Conservation (phyloP, 1,139 yeast species). For the Suhomyces ambrosiae region DNA sequence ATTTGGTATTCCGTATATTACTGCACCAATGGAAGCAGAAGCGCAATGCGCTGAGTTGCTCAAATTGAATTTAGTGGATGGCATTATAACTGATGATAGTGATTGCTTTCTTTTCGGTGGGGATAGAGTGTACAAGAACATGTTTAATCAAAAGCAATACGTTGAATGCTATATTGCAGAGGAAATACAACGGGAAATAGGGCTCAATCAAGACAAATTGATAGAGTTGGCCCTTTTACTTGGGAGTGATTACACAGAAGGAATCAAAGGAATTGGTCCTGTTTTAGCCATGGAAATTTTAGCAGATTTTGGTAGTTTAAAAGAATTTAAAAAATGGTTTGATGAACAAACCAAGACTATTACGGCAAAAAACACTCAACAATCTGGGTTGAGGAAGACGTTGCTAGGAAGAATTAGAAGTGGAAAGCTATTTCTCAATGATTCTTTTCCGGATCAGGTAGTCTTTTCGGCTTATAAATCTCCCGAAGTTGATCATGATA, state of each 20-base stretch:
- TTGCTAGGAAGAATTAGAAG: conserved; percentile 58
- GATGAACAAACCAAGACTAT: conserved; percentile 30
- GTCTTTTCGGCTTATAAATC: conserved; percentile 72
- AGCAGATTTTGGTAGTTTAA: conserved; percentile 69
- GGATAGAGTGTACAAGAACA: conserved; percentile 77
- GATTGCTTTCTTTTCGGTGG: conserved; percentile 97
- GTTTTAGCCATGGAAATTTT: conserved; percentile 91
- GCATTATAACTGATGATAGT: conserved; percentile 95
- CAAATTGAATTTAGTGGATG: conserved; percentile 76
- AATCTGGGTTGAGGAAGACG: conserved; percentile 42
- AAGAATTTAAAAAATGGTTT: conserved; percentile 42
- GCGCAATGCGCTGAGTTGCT: conserved; percentile 91
- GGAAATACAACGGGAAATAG: conserved; percentile 65
- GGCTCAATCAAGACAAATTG: conserved; percentile 61
- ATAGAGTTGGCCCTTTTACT: conserved; percentile 79
- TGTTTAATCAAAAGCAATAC: conserved; percentile 91
- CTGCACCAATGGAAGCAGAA: conserved; percentile 98
- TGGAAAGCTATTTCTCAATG: conserved; percentile 64
- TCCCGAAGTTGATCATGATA: conserved; percentile 85
- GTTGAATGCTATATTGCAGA: conserved; percentile 79
- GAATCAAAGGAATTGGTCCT: conserved; percentile 89
- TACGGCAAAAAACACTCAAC: conserved; percentile 16
- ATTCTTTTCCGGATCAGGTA: conserved; percentile 67
- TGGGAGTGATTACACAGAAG: conserved; percentile 95
- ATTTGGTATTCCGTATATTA: conserved; percentile 91